Percentiles rank a stretch among this genome's conserved stretches.
phyloP scores from a whole-genome alignment of 164 flowering plant species.

The Saururus chinensis region DNA sequence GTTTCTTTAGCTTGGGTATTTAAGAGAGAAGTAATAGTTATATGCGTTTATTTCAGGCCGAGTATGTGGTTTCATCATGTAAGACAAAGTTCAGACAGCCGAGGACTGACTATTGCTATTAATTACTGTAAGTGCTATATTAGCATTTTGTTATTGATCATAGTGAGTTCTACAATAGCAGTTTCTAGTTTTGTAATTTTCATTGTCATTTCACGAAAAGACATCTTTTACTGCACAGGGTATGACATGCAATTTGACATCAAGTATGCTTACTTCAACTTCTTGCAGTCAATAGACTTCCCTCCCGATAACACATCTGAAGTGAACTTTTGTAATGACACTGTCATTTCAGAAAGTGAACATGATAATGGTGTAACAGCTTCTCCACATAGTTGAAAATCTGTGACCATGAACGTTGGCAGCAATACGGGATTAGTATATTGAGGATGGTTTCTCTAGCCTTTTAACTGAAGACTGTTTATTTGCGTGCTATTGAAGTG shows the following conservation, averaged over 20 bases:
- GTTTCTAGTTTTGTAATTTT: neutral
- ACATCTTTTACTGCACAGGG: slow-evolving; percentile 41
- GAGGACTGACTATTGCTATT: slow-evolving; percentile 72
- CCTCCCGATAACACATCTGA: slow-evolving; percentile 2
- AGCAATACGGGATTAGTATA: no score
- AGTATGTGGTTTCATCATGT: slow-evolving; percentile 99
- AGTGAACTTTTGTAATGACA: neutral
- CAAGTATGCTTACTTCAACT: slow-evolving; percentile 89
- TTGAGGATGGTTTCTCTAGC: no score
- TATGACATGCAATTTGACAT: slow-evolving; percentile 97
- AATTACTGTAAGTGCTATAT: slow-evolving; percentile 59
- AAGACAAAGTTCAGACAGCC: slow-evolving; percentile 57
- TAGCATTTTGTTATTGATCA: neutral
- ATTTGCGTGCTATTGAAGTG: no score
- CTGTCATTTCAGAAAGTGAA: neutral
- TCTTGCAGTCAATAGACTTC: slow-evolving; percentile 53
- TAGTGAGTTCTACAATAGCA: neutral
- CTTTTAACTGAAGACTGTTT: no score
- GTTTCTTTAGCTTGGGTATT: neutral
- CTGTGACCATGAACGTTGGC: no score
- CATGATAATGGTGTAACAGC: neutral
- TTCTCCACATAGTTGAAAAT: neutral
- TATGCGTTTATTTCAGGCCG: slow-evolving; percentile 42
- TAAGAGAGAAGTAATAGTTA: neutral
- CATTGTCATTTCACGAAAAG: neutral